phyloP scores from a whole-genome alignment of 2,329 filamentous ascomycete genomes.

The Cercospora janseana region DNA sequence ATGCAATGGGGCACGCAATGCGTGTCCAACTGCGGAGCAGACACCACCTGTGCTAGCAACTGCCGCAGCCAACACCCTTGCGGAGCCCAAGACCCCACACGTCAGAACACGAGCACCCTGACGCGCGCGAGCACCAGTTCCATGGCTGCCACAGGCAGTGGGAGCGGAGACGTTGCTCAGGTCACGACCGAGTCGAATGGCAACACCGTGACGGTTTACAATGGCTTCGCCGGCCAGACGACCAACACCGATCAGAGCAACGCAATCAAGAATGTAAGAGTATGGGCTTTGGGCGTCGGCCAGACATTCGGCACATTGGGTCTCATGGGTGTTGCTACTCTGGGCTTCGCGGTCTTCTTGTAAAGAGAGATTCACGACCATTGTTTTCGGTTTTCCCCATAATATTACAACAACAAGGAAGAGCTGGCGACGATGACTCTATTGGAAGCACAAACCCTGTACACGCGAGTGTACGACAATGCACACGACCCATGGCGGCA shows the following conservation, averaged over 20 bases:
- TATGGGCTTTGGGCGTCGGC: slow-evolving; percentile 52
- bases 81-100: slow-evolving; percentile 64
- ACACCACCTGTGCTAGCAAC: slow-evolving; percentile 57
- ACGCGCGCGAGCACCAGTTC: slow-evolving; percentile 43
- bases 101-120: slow-evolving; percentile 56
- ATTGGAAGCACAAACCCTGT: background rate
- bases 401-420: background rate
- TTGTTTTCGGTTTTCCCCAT: too few species aligned
- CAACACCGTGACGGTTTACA: slow-evolving; percentile 41
- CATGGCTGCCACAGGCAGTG: slow-evolving; percentile 25
- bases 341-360: slow-evolving; percentile 53
- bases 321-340: slow-evolving; percentile 55
- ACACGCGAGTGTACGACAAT: background rate
- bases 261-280: slow-evolving; percentile 26
- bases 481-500: background rate
- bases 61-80: slow-evolving; percentile 70
- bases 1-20: slow-evolving; percentile 65
- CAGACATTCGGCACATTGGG: slow-evolving; percentile 57
- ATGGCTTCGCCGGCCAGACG: slow-evolving; percentile 43
- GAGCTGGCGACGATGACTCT: background rate
- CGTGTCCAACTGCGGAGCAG: slow-evolving; percentile 54
- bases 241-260: slow-evolving; percentile 30
- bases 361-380: too few species aligned
- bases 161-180: slow-evolving; percentile 37
- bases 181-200: slow-evolving; percentile 37